phyloP scores from a whole-genome alignment of 495 filamentous ascomycete genomes.

The Aspergillus biplanus region DNA sequence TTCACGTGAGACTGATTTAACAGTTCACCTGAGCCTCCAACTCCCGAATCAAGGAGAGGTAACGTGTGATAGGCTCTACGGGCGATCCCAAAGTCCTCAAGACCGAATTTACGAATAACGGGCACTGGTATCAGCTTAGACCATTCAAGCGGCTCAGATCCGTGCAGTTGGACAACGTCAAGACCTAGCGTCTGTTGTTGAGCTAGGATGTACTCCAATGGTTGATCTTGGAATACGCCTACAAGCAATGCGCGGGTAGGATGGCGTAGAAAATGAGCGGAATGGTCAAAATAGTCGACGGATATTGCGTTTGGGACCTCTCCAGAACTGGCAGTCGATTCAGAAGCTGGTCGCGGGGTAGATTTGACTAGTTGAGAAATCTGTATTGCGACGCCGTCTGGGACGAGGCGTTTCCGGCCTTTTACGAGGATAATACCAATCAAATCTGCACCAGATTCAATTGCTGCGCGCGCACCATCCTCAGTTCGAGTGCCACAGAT shows the following conservation, averaged over 20 bases:
- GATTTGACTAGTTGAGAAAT: constrained; percentile 80
- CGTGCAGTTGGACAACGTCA: constrained; percentile 94
- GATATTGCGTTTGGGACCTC: constrained; percentile 39
- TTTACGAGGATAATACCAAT: constrained; percentile 91
- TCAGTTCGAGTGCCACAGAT: constrained; percentile 92
- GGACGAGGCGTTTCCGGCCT: constrained; percentile 77
- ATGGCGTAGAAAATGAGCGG: constrained; percentile 52
- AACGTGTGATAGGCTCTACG: constrained; percentile 79
- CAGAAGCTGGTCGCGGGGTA: constrained; percentile 52
- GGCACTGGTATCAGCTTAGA: constrained; percentile 83
- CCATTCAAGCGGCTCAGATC: constrained; percentile 91
- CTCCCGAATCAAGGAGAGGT: constrained; percentile 82
- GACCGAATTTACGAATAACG: constrained; percentile 81
- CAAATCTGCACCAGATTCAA: constrained; percentile 87
- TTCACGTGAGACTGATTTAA: constrained; percentile 70
- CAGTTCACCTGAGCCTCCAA: constrained; percentile 77
- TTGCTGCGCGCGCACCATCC: constrained; percentile 77
- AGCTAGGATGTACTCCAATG: constrained; percentile 75
- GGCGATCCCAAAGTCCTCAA: constrained; percentile 69
- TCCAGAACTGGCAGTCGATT: constrained; percentile 31
- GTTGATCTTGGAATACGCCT: constrained; percentile 92
- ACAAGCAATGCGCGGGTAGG: constrained; percentile 76
- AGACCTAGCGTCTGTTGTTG: constrained; percentile 75
- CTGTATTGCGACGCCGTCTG: constrained; percentile 71
- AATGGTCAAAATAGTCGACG: constrained; percentile 67